Percentiles rank a stretch among this genome's conserved stretches.
These are phyloP conservation scores for Gastrodia elata DNA, from an alignment of 106 monocot genomes.

Conservation along the genomic window DNA sequence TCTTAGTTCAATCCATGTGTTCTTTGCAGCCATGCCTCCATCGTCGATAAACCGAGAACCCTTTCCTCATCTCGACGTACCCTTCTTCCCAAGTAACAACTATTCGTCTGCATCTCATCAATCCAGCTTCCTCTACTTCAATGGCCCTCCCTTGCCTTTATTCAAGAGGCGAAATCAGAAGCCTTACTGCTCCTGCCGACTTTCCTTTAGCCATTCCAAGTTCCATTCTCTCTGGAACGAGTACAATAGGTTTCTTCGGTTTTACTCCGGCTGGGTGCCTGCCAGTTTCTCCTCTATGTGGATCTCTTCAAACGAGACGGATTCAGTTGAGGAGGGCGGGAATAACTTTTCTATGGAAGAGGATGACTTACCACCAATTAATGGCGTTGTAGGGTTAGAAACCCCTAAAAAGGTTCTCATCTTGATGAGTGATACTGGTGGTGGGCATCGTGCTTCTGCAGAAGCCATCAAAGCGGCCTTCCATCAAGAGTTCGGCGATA, in stretches of 20 bases:
- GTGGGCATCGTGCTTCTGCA: slow-evolving; percentile 82
- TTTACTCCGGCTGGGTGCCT: slow-evolving; percentile 18
- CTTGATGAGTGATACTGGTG: slow-evolving; percentile 80
- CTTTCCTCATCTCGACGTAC: slow-evolving; percentile 2
- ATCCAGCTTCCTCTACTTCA: neutral
- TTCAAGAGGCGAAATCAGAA: neutral
- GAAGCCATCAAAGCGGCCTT: slow-evolving; percentile 92
- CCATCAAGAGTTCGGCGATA: slow-evolving; percentile 71
- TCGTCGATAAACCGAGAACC: slow-evolving; percentile 26
- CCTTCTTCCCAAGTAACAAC: neutral
- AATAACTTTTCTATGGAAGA: slow-evolving; percentile 19
- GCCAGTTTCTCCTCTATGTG: slow-evolving; percentile 12
- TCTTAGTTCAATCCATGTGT: neutral
- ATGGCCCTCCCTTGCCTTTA: neutral
- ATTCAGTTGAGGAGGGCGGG: neutral
- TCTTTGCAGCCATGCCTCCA: slow-evolving; percentile 4
- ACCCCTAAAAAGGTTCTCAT: slow-evolving; percentile 61
- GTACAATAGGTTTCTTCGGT: slow-evolving; percentile 36
- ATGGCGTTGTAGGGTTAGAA: slow-evolving; percentile 11
- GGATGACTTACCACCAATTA: slow-evolving; percentile 9
- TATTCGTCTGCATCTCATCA: neutral
- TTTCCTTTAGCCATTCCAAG: slow-evolving; percentile 17
- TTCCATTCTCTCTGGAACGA: slow-evolving; percentile 25
- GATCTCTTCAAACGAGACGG: slow-evolving; percentile 1
- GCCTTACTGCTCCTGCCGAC: slow-evolving; percentile 4